phyloP scores from a whole-genome alignment of 1,139 yeast genomes.

The Protomyces inouyei region DNA sequence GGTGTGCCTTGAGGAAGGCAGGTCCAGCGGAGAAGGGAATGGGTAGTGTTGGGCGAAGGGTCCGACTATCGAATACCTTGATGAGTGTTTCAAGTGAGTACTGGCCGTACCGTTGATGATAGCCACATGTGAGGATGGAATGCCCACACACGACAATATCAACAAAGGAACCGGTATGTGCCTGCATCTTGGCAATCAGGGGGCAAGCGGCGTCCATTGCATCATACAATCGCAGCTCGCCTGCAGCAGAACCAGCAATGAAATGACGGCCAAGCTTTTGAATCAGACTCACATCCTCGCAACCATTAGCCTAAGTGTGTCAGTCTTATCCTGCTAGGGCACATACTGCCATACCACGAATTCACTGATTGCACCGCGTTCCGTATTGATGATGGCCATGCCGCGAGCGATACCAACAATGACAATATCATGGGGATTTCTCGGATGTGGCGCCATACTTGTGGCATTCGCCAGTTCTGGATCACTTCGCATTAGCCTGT shows the following conservation, averaged over 20 bases:
- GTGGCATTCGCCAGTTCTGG: constrained; percentile 36
- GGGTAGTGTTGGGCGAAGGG: constrained; percentile 70
- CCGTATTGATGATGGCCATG: constrained; percentile 57
- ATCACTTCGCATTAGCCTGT: constrained; percentile 38
- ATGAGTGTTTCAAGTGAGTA: constrained; percentile 69
- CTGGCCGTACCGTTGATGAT: constrained; percentile 27
- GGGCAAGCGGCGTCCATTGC: constrained; percentile 12
- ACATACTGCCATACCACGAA: constrained; percentile 19
- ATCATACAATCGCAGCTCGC: constrained; percentile 39
- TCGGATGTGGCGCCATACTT: constrained; percentile 38
- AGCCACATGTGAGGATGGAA: constrained; percentile 75
- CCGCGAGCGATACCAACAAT: constrained; percentile 49
- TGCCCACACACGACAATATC: constrained; percentile 75
- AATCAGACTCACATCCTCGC: constrained; percentile 47
- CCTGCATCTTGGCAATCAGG: constrained; percentile 56
- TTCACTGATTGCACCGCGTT: constrained; percentile 46
- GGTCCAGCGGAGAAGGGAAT: constrained; percentile 90
- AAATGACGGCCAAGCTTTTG: constrained; percentile 61
- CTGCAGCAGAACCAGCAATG: constrained; percentile 65
- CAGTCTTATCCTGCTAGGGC: constrained; percentile 21
- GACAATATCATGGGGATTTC: constrained; percentile 43
- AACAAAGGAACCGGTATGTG: constrained; percentile 71
- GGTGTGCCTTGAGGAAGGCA: constrained; percentile 75
- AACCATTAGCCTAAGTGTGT: constrained; percentile 35
- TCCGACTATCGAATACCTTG: constrained; percentile 72